Evolutionary conservation across 371 early-diverging fungal genomes (phyloP).

Genomic region (Hamiltosporidium tvaerminnensis): DNA sequence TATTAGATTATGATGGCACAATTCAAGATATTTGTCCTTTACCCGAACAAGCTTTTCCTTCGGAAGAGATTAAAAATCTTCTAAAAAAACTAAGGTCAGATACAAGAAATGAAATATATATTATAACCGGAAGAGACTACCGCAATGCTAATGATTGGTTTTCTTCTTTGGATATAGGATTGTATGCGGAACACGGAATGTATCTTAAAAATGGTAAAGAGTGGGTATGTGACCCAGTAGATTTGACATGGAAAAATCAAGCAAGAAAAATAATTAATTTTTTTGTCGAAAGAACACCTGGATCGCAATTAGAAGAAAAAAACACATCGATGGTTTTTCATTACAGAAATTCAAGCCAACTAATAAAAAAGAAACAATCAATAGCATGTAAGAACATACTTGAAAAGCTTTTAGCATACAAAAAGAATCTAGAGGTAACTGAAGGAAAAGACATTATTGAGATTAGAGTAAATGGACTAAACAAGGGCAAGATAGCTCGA

Average conservation of each 20-base stretch:
- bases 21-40: conserved; percentile 30
- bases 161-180: conserved; percentile 29
- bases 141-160: conserved; percentile 46
- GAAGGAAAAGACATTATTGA: conserved; percentile 49
- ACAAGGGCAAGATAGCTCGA: conserved; percentile 36
- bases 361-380: conserved; percentile 13
- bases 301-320: conserved; percentile 46
- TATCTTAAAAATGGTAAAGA: conserved; percentile 29
- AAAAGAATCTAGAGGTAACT: conserved; percentile 17
- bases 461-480: conserved; percentile 15
- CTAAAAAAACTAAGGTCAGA: conserved; percentile 24
- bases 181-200: conserved; percentile 53
- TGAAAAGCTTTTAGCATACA: conserved; percentile 17
- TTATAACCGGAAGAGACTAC: conserved; percentile 46
- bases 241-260: conserved; percentile 21
- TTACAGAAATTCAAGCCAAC: conserved; percentile 24
- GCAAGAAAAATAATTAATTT: conserved; percentile 18
- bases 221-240: conserved; percentile 22
- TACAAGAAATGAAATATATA: conserved; percentile 27
- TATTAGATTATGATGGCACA: conserved; percentile 54
- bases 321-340: conserved; percentile 48
- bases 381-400: conserved; percentile 28
- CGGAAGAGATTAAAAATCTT: conserved; percentile 26
- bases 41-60: conserved; percentile 42
- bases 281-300: conserved; percentile 43